phyloP scores from a whole-genome alignment of 1,139 yeast genomes.

The Debaryomycetaceae sp. region DNA sequence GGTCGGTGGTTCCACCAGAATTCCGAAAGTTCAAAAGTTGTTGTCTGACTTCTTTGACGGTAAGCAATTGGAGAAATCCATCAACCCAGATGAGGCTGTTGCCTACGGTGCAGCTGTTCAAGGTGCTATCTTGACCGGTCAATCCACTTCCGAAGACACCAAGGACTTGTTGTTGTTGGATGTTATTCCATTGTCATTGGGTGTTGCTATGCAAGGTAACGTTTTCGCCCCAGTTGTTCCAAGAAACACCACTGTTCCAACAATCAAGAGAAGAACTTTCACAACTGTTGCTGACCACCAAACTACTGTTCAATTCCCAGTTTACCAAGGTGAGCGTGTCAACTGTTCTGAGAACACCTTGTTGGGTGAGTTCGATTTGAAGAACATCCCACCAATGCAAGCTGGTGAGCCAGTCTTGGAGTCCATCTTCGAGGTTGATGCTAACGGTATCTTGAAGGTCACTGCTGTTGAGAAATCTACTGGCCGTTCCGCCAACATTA shows the following conservation, averaged over 20 bases:
- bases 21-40: conserved; percentile 97
- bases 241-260: conserved; percentile 99
- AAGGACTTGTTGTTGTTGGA: conserved; percentile 96
- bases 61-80: conserved; percentile 92
- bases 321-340: conserved; percentile 99
- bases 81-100: conserved; percentile 99
- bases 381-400: conserved; percentile 98
- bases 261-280: conserved; percentile 99
- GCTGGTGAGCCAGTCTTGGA: conserved; percentile 99
- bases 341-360: conserved; percentile 99
- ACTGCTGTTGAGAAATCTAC: conserved; percentile 99
- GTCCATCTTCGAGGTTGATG: conserved; percentile 99
- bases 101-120: conserved; percentile 99
- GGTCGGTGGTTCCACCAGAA: conserved; percentile 99
- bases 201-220: conserved; percentile 99
- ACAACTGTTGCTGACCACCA: conserved; percentile 99
- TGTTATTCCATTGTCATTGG: conserved; percentile 97
- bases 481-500: conserved; percentile 98
- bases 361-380: conserved; percentile 98
- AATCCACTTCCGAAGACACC: conserved; percentile 95
- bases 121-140: conserved; percentile 99
- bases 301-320: conserved; percentile 99
- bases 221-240: conserved; percentile 99
- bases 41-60: conserved; percentile 98
- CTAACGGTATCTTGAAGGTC: conserved; percentile 99